These are phyloP conservation scores for Odonthalia washingtoniensis DNA, from an alignment of 31 red algal genomes.

Conservation along the genomic window DNA sequence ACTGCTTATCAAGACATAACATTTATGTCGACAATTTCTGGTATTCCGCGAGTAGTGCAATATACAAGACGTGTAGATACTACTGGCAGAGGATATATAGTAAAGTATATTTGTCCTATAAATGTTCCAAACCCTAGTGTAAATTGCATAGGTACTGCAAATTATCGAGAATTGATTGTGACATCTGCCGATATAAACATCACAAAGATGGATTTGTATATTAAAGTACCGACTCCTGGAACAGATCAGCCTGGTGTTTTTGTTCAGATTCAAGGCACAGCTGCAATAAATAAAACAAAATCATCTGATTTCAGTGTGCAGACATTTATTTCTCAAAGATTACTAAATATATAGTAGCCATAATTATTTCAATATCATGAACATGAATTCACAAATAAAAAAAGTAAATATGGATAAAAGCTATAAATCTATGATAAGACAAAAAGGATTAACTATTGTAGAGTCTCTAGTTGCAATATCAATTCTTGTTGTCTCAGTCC, in stretches of 20 bases:
- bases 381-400: conserved; percentile 22
- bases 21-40: conserved; percentile 4
- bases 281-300: not conserved
- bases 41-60: not conserved
- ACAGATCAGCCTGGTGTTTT: not conserved
- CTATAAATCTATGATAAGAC: not conserved
- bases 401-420: not conserved
- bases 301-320: conserved; percentile 8
- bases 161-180: not conserved
- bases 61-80: not conserved
- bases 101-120: too few relatives aligned
- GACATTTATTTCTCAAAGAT: conserved; percentile 8
- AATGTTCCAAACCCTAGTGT: not conserved
- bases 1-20: not conserved
- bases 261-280: not conserved
- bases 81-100: too few relatives aligned
- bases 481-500: not conserved
- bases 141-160: conserved; percentile 12
- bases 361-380: not conserved
- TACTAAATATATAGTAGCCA: conserved; percentile 6
- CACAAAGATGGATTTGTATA: conserved; percentile 8
- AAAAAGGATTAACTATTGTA: not conserved
- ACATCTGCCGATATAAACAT: not conserved
- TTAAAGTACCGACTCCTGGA: not conserved
- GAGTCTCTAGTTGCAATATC: conserved; percentile 3